Evolutionary conservation across 2,329 filamentous ascomycete genomes (phyloP).

Genomic region (Aspergillus hiratsukae): DNA sequence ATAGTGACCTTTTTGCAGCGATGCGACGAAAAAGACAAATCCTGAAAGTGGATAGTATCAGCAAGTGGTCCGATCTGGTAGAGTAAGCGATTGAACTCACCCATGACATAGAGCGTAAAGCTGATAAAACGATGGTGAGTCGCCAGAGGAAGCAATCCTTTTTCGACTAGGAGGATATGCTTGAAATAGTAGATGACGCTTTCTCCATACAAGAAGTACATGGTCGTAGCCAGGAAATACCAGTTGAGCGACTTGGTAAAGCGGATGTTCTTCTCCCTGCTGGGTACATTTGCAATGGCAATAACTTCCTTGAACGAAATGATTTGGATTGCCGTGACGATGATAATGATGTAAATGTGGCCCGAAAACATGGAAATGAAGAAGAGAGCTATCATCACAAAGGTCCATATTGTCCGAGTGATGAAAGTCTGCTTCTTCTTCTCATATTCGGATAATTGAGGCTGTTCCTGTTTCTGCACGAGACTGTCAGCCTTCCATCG

Average conservation of each 20-base stretch:
- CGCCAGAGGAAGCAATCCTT: slow-evolving; percentile 83
- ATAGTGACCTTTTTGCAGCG: slow-evolving; percentile 92
- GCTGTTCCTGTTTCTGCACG: slow-evolving; percentile 33
- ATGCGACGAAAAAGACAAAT: slow-evolving; percentile 96
- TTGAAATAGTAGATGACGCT: slow-evolving; percentile 99
- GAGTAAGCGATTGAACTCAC: slow-evolving; percentile 48
- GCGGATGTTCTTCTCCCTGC: slow-evolving; percentile 79
- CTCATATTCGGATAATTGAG: slow-evolving; percentile 69
- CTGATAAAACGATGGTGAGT: slow-evolving; percentile 98
- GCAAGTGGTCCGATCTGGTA: slow-evolving; percentile 1
- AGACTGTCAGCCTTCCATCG: slow-evolving; percentile 4
- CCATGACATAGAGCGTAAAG: slow-evolving; percentile 96
- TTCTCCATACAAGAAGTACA: slow-evolving; percentile 99
- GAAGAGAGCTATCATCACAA: slow-evolving; percentile 94
- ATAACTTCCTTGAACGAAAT: slow-evolving; percentile 99
- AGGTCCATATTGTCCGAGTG: slow-evolving; percentile 93
- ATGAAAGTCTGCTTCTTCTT: slow-evolving; percentile 99
- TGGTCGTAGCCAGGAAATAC: slow-evolving; percentile 98
- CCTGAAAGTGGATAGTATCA: slow-evolving; percentile 48
- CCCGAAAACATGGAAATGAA: slow-evolving; percentile 90
- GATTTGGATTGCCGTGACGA: slow-evolving; percentile 91
- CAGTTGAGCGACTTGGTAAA: slow-evolving; percentile 97
- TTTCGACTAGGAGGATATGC: slow-evolving; percentile 93
- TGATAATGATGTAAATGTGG: slow-evolving; percentile 92
- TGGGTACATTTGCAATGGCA: slow-evolving; percentile 91